Percentiles rank a stretch among this genome's conserved stretches.
Evolutionary conservation across 2,329 filamentous ascomycete genomes (phyloP).

Genomic region (Phaeophleospora eucalypticola): DNA sequence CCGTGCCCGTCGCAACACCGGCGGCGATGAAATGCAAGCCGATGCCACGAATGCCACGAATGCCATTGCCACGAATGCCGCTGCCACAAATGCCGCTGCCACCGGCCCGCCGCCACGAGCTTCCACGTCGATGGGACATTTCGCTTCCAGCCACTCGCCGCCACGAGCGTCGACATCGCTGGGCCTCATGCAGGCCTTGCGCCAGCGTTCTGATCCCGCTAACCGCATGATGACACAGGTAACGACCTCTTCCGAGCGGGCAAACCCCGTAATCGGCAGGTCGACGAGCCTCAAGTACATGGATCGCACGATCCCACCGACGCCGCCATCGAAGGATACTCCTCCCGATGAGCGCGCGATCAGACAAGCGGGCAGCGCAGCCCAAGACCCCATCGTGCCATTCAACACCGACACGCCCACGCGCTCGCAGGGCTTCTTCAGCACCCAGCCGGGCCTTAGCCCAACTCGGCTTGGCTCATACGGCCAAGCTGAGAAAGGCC

Average conservation of each 20-base stretch:
- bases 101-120: constrained; percentile 1
- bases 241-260: neutral
- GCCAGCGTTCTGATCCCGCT: neutral
- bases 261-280: constrained; percentile 14
- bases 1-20: neutral
- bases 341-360: constrained; percentile 31
- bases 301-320: constrained; percentile 33
- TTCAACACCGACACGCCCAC: constrained; percentile 15
- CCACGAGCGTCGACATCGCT: constrained; percentile 2
- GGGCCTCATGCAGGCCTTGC: neutral
- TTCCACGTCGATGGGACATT: constrained; percentile 1
- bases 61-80: constrained; percentile 7
- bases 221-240: neutral
- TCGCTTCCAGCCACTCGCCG: too few relatives aligned
- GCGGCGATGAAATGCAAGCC: neutral
- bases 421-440: constrained; percentile 12
- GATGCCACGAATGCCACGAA: constrained; percentile 1
- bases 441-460: constrained; percentile 19
- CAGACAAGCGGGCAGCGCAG: constrained; percentile 1
- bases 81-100: too few relatives aligned
- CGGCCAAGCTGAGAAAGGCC: constrained; percentile 19
- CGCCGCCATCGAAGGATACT: constrained; percentile 44
- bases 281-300: constrained; percentile 30
- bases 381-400: constrained; percentile 4
- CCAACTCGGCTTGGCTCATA: constrained; percentile 26